phyloP scores from a whole-genome alignment of 257 asterid species.

The Solanum infundibuliforme region DNA sequence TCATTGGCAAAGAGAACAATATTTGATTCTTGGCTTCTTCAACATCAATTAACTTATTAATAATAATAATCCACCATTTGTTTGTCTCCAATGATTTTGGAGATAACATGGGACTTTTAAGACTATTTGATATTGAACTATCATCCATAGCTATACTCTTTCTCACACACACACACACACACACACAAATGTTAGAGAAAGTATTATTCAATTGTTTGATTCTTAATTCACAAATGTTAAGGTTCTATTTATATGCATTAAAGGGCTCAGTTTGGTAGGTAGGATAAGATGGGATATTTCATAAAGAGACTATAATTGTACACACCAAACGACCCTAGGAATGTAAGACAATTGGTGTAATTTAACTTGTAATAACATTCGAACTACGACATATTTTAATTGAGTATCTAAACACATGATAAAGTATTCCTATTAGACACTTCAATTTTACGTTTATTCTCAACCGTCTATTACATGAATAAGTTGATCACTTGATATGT shows the following conservation, averaged over 20 bases:
- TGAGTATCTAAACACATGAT: neutral
- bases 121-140: neutral
- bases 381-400: neutral
- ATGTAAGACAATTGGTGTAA: neutral
- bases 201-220: neutral
- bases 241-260: neutral
- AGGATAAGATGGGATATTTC: neutral
- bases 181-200: neutral
- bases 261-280: neutral
- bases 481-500: neutral
- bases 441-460: neutral
- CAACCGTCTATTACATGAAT: neutral
- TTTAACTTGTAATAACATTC: neutral
- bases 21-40: neutral
- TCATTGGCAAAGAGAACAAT: neutral
- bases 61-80: neutral
- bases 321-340: neutral
- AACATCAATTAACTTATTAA: neutral
- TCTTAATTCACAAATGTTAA: neutral
- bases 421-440: neutral
- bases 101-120: neutral
- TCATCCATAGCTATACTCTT: neutral
- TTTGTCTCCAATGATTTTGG: neutral
- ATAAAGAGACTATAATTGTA: neutral
- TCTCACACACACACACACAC: neutral